These are phyloP conservation scores for Periconia sp. DNA, from an alignment of 2,329 filamentous ascomycete genomes.

Conservation along the genomic window DNA sequence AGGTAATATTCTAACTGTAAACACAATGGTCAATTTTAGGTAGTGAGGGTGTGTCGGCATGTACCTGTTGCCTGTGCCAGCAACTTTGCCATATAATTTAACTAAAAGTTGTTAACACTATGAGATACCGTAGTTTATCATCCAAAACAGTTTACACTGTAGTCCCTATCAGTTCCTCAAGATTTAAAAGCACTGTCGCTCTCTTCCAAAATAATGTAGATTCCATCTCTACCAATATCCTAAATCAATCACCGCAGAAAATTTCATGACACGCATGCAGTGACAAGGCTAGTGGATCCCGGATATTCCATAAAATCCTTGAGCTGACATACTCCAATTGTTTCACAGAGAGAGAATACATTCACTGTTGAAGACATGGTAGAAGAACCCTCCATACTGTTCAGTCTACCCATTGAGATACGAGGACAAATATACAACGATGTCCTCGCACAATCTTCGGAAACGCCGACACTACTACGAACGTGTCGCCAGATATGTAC, in stretches of 20 bases:
- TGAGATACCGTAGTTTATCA: too few species aligned
- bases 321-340: not conserved
- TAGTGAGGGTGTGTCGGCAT: not conserved
- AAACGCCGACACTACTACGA: constrained; percentile 23
- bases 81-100: not conserved
- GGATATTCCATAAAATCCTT: not conserved
- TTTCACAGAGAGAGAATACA: not conserved
- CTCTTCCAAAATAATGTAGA: too few species aligned
- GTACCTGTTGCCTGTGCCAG: not conserved
- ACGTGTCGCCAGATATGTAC: constrained; percentile 28
- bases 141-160: too few species aligned
- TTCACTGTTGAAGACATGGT: not conserved
- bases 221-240: too few species aligned
- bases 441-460: constrained; percentile 18
- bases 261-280: too few species aligned
- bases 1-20: too few species aligned
- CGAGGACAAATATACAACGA: constrained; percentile 32
- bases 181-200: too few species aligned
- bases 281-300: too few species aligned
- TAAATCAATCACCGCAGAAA: too few species aligned
- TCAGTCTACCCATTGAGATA: constrained; percentile 32
- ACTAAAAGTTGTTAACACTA: too few species aligned
- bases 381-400: constrained; percentile 6
- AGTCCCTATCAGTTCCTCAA: too few species aligned
- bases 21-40: not conserved